Evolutionary conservation across 176 grass and related monocot genomes (phyloP).

Genomic region (Cenchrus fungigraminus): DNA sequence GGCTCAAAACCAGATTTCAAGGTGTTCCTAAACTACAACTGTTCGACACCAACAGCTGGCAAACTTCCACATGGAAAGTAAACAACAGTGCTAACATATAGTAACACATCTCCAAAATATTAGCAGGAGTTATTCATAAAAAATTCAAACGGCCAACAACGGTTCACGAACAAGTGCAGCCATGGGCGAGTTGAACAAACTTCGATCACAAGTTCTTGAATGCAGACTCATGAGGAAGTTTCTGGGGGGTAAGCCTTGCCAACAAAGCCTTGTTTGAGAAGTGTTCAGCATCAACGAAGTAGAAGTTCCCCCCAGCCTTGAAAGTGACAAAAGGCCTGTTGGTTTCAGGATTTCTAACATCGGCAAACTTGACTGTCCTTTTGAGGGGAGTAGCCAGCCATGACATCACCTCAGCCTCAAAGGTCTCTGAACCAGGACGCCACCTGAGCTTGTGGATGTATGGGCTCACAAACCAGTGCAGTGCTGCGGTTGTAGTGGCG

Average conservation of each 20-base stretch:
- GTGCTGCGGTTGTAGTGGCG: constrained; percentile 75
- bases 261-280: constrained; percentile 88
- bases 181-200: background rate
- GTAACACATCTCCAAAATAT: constrained; percentile 31
- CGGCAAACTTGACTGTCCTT: constrained; percentile 85
- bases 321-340: constrained; percentile 90
- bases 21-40: background rate
- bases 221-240: constrained; percentile 64
- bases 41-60: background rate
- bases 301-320: constrained; percentile 73
- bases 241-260: constrained; percentile 81
- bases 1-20: background rate
- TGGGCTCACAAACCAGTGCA: constrained; percentile 97
- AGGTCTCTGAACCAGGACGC: constrained; percentile 86
- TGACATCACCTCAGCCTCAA: constrained; percentile 80
- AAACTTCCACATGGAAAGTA: constrained; percentile 8
- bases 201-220: constrained; percentile 90
- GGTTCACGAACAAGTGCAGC: background rate
- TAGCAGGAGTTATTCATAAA: constrained; percentile 14
- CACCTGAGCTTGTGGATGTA: constrained; percentile 99
- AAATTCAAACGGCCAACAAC: background rate
- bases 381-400: constrained; percentile 84
- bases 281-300: constrained; percentile 81
- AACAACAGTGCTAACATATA: background rate
- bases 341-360: constrained; percentile 73